These are phyloP conservation scores for Cornus suecica DNA, from an alignment of 148 eudicot species.

Conservation along the genomic window DNA sequence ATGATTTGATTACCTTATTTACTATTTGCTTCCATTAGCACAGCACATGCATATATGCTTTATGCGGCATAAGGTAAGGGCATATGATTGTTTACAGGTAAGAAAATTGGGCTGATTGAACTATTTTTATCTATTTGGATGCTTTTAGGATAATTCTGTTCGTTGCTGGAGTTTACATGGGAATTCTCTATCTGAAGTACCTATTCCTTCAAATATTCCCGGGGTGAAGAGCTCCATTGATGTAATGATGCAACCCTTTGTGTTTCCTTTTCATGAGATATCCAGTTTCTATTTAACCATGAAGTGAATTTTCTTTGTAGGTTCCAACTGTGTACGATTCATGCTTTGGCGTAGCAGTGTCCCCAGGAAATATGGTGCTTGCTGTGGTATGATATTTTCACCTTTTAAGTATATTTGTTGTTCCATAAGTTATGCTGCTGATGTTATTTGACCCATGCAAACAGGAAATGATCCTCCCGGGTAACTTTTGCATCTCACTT, in stretches of 20 bases:
- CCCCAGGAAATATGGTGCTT: conserved; percentile 82
- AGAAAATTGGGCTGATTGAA: neutral
- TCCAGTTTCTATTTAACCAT: conserved; percentile 7
- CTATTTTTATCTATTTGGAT: neutral
- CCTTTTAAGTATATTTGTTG: conserved; percentile 7
- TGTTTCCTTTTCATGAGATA: neutral
- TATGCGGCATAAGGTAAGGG: neutral
- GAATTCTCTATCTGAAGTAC: conserved; percentile 48
- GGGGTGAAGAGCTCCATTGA: conserved; percentile 56
- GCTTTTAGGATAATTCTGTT: conserved; percentile 63
- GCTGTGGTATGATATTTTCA: conserved; percentile 64
- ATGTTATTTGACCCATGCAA: no score
- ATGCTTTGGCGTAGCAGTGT: conserved; percentile 79
- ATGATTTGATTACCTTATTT: neutral
- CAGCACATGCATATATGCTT: neutral
- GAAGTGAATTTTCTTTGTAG: conserved; percentile 35
- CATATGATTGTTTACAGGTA: neutral
- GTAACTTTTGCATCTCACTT: neutral
- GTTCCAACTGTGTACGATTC: conserved; percentile 67
- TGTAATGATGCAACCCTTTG: conserved; percentile 36
- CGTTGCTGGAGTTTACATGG: conserved; percentile 65
- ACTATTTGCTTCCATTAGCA: conserved; percentile 5
- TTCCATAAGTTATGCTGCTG: neutral
- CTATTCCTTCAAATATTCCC: conserved; percentile 62
- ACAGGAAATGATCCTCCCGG: no score